Evolutionary conservation across 2,329 filamentous ascomycete species (phyloP).

Genomic region (Meredithiella fracta): DNA sequence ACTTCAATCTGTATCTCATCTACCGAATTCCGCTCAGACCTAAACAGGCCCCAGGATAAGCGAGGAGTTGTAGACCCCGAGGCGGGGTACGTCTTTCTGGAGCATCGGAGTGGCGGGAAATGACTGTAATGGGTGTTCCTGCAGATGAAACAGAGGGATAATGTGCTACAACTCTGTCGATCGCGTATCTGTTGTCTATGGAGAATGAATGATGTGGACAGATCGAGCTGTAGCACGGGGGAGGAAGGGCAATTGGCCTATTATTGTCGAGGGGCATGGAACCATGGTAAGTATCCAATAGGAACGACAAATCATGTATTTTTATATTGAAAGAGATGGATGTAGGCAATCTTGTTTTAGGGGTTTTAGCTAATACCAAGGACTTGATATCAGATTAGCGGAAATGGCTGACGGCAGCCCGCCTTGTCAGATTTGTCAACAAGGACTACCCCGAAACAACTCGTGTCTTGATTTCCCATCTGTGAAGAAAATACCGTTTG

Average conservation of each 20-base stretch:
- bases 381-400: background rate
- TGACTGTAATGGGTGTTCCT: background rate
- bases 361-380: no score
- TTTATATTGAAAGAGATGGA: no score
- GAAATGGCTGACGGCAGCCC: background rate
- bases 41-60: background rate
- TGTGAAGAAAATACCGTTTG: no score
- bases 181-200: background rate
- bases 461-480: no score
- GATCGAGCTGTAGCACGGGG: background rate
- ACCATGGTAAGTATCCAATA: no score
- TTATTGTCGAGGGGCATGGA: no score
- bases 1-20: no score
- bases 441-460: no score
- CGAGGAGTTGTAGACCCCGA: background rate
- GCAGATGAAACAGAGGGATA: background rate
- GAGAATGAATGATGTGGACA: background rate
- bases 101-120: background rate
- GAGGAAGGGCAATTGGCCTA: background rate
- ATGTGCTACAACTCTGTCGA: background rate
- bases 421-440: background rate
- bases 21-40: no score
- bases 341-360: no score
- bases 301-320: no score
- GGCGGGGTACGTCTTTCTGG: background rate